Evolutionary conservation across 805 yeast genomes (phyloP).

Genomic region (Metschnikowia borealis): DNA sequence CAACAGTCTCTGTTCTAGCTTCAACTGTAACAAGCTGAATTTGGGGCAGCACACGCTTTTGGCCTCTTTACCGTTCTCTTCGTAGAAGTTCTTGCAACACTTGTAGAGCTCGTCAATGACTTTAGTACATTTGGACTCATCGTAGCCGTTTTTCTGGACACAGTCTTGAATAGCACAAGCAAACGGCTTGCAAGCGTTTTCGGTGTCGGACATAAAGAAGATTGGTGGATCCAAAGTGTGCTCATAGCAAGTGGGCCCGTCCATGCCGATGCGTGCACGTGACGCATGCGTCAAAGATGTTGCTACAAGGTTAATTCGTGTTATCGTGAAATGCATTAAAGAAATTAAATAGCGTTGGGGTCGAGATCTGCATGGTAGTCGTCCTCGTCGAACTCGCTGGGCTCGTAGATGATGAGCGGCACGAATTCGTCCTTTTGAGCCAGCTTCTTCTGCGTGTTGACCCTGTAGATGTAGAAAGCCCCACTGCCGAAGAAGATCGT

Average conservation of each 20-base stretch:
- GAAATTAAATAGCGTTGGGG: conserved; percentile 15
- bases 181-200: conserved; percentile 63
- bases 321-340: neutral
- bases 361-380: conserved; percentile 57
- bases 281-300: neutral
- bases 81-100: conserved; percentile 70
- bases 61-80: conserved; percentile 53
- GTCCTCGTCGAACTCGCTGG: conserved; percentile 50
- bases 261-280: conserved; percentile 3
- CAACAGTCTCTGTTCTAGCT: conserved; percentile 58
- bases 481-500: conserved; percentile 53
- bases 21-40: conserved; percentile 56
- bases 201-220: conserved; percentile 3
- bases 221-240: neutral
- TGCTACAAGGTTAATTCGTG: neutral
- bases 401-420: conserved; percentile 41
- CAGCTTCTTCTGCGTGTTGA: conserved; percentile 19
- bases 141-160: conserved; percentile 53
- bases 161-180: conserved; percentile 88
- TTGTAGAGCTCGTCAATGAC: conserved; percentile 66
- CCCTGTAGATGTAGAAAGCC: conserved; percentile 48
- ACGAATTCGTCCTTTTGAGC: conserved; percentile 33
- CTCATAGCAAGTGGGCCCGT: conserved; percentile 2
- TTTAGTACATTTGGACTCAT: conserved; percentile 71
- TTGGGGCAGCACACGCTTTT: conserved; percentile 76